phyloP scores from a whole-genome alignment of 1,139 yeast species.

The Suhomyces terraborum region DNA sequence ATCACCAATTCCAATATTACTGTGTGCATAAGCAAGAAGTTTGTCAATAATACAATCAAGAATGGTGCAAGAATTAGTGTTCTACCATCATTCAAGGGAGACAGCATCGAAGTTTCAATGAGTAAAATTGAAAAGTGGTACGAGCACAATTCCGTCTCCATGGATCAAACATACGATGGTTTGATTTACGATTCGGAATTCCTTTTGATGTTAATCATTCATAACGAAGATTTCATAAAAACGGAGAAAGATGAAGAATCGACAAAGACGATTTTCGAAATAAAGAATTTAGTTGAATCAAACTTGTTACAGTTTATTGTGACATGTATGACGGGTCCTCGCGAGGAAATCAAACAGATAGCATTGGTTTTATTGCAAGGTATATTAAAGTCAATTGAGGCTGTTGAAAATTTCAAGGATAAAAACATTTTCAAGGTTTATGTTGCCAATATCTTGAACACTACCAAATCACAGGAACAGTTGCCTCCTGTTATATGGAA shows the following conservation, averaged over 20 bases:
- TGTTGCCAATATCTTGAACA: constrained; percentile 60
- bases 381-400: constrained; percentile 39
- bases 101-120: constrained; percentile 3
- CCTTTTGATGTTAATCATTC: constrained; percentile 54
- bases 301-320: constrained; percentile 60
- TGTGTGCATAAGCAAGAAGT: constrained; percentile 55
- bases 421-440: constrained; percentile 57
- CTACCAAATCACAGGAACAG: constrained; percentile 29
- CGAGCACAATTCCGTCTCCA: constrained; percentile 14
- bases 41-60: constrained; percentile 51
- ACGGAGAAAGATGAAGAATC: constrained; percentile 22
- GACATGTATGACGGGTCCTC: constrained; percentile 40
- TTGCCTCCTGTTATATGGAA: constrained; percentile 36
- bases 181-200: constrained; percentile 63
- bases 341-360: constrained; percentile 19
- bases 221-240: constrained; percentile 61
- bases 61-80: constrained; percentile 6
- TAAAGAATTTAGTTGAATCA: constrained; percentile 61
- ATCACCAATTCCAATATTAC: constrained; percentile 51
- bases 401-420: constrained; percentile 55
- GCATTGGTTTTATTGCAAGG: constrained; percentile 44
- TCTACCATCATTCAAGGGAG: background rate
- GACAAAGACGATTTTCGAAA: constrained; percentile 36
- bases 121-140: constrained; percentile 22
- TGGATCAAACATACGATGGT: constrained; percentile 22